phyloP scores from a whole-genome alignment of 257 asterid species.

The Jaltomata sinuosa region DNA sequence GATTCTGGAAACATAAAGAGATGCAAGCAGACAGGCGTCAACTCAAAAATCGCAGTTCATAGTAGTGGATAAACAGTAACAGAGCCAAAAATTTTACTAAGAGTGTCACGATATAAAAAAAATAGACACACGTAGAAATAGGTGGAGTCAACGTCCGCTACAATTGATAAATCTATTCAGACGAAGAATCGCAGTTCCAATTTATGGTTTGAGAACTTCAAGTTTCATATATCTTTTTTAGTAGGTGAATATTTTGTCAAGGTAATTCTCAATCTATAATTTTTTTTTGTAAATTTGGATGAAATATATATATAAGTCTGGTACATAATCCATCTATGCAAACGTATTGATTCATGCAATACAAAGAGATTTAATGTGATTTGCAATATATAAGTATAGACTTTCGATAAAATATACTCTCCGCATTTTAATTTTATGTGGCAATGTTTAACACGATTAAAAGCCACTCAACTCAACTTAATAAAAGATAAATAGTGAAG shows the following conservation, averaged over 20 bases:
- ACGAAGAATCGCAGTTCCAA: too few species aligned
- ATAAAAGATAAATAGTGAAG: too few species aligned
- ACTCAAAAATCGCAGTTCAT: neutral
- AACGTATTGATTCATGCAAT: neutral
- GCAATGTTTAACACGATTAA: neutral
- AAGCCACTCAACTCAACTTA: neutral
- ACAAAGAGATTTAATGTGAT: neutral
- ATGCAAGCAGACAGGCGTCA: neutral
- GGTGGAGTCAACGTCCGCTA: too few species aligned
- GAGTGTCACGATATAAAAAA: too few species aligned
- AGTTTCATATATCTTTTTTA: too few species aligned
- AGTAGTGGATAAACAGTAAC: too few species aligned
- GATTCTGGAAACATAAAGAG: neutral
- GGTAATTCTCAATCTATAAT: neutral
- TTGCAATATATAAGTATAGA: neutral
- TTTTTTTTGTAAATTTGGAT: neutral
- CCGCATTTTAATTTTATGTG: neutral
- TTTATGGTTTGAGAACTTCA: too few species aligned
- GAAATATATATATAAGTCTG: too few species aligned
- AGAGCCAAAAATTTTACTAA: too few species aligned
- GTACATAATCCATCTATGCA: neutral
- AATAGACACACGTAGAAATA: too few species aligned
- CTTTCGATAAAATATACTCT: neutral
- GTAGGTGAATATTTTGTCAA: too few species aligned
- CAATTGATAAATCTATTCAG: too few species aligned